Conservation (phyloP, 257 asterid species). For the Eustoma russellianum region DNA sequence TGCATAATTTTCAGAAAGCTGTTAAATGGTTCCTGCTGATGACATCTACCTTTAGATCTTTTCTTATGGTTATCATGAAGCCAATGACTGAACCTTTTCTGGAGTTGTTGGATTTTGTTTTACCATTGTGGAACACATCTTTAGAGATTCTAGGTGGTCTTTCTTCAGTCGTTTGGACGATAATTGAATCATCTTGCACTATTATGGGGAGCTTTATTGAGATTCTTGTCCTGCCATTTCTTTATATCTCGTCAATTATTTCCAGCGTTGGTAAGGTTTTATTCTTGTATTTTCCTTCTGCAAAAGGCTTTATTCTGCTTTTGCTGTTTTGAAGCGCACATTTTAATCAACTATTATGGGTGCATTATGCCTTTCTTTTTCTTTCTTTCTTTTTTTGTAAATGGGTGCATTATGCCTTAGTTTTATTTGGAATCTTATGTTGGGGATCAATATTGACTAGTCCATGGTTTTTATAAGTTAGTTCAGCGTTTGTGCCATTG, state of each 20-base stretch:
- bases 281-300: too few relatives aligned
- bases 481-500: too few relatives aligned
- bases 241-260: slow-evolving; percentile 36
- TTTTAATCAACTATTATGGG: too few relatives aligned
- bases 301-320: too few relatives aligned
- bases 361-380: too few relatives aligned
- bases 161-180: slow-evolving; percentile 61
- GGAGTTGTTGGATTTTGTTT: slow-evolving; percentile 51
- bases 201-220: slow-evolving; percentile 47
- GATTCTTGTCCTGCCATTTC: slow-evolving; percentile 61
- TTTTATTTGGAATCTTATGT: too few relatives aligned
- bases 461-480: too few relatives aligned
- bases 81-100: slow-evolving; percentile 67
- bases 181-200: slow-evolving; percentile 46
- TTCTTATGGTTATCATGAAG: slow-evolving; percentile 36
- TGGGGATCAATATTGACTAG: too few relatives aligned
- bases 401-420: too few relatives aligned
- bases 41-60: slow-evolving; percentile 48
- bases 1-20: slow-evolving; percentile 91
- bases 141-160: slow-evolving; percentile 40
- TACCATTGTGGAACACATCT: slow-evolving; percentile 59
- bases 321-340: too few relatives aligned
- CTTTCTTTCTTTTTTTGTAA: too few relatives aligned
- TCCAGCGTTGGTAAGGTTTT: slow-evolving; percentile 74
- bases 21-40: slow-evolving; percentile 67